Evolutionary conservation across 2,329 filamentous ascomycete species (phyloP).

Genomic region (Diaporthe citriasiana): DNA sequence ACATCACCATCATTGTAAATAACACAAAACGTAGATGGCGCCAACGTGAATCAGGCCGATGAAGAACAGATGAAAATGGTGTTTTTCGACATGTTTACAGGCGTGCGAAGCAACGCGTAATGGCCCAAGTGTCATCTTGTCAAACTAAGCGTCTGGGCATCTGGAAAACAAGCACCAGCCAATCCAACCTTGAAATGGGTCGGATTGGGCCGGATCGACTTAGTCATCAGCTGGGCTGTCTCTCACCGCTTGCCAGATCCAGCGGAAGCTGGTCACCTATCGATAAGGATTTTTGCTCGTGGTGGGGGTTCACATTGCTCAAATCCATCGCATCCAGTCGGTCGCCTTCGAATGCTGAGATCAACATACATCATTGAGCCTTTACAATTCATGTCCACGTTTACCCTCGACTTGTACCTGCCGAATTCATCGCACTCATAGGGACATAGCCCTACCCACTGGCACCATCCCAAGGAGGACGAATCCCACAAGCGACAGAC

Average conservation of each 20-base stretch:
- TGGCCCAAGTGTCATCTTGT: neutral
- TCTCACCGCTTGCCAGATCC: neutral
- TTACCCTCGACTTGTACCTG: neutral
- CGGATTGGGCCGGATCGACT: neutral
- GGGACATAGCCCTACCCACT: accelerated
- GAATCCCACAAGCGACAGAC: neutral
- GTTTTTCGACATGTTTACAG: neutral
- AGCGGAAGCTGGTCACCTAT: neutral
- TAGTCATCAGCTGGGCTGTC: neutral
- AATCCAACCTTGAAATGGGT: neutral
- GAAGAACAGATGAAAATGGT: neutral
- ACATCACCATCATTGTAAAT: neutral
- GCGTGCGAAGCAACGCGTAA: neutral
- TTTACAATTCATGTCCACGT: neutral
- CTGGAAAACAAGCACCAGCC: slow-evolving; percentile 12
- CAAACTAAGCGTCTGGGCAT: neutral
- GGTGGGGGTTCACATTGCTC: slow-evolving; percentile 17
- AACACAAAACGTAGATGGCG: neutral
- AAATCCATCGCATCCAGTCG: slow-evolving; percentile 9
- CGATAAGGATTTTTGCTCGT: slow-evolving; percentile 23
- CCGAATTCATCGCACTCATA: no score
- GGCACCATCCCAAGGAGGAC: neutral
- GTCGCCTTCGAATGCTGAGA: neutral
- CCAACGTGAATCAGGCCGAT: neutral
- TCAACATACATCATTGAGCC: neutral